Conservation (phyloP, 495 filamentous ascomycete genomes). For the Melanomma pulvis-pyrius region DNA sequence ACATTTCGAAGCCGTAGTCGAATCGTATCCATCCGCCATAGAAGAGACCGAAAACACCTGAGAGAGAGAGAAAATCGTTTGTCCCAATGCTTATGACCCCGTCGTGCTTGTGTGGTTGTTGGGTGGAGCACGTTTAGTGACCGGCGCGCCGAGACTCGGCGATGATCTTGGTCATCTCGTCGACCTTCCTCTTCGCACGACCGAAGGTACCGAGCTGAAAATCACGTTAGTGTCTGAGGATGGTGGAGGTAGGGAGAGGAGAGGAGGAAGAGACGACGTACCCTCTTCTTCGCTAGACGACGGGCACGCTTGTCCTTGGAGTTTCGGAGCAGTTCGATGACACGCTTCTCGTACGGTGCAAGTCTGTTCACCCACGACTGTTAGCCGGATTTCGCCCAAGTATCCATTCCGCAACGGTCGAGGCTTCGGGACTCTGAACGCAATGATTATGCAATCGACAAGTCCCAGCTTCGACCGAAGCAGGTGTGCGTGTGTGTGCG, state of each 20-base stretch:
- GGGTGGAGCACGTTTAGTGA: slow-evolving; percentile 62
- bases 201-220: slow-evolving; percentile 83
- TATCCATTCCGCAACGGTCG: slow-evolving; percentile 9
- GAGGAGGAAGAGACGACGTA: slow-evolving; percentile 49
- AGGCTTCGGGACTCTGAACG: neutral
- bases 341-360: slow-evolving; percentile 81
- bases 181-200: slow-evolving; percentile 98
- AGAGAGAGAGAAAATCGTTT: slow-evolving; percentile 25
- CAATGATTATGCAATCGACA: neutral
- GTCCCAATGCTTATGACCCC: neutral
- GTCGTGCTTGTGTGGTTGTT: neutral
- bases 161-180: slow-evolving; percentile 96
- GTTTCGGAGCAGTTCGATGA: slow-evolving; percentile 98
- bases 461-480: neutral
- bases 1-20: slow-evolving; percentile 13
- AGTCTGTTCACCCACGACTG: slow-evolving; percentile 24
- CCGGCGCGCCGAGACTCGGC: slow-evolving; percentile 85
- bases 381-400: slow-evolving; percentile 17
- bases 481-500: slow-evolving; percentile 7
- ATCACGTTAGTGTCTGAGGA: neutral
- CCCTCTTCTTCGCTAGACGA: slow-evolving; percentile 99
- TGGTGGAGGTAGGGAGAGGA: neutral
- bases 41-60: slow-evolving; percentile 31
- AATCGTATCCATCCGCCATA: slow-evolving; percentile 14
- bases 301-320: slow-evolving; percentile 98